These are phyloP conservation scores for Hysterangium stoloniferum DNA, from an alignment of 768 basidiomycete genomes.

Conservation along the genomic window DNA sequence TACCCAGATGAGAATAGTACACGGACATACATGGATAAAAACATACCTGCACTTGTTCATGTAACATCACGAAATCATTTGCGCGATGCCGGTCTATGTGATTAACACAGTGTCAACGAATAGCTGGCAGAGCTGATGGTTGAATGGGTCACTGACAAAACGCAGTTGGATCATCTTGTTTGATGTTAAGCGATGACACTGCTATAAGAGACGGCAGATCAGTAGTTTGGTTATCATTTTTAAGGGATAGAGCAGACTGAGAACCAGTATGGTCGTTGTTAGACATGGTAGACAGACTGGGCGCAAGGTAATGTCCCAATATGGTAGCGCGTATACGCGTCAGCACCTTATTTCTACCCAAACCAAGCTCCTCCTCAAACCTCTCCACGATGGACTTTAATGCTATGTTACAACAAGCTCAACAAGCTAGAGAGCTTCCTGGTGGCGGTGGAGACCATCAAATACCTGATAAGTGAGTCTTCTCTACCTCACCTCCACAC, in stretches of 20 bases:
- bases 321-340: conserved; percentile 29
- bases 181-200: neutral
- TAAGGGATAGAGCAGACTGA: neutral
- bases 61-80: conserved; percentile 77
- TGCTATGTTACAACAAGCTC: conserved; percentile 28
- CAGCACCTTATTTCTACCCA: conserved; percentile 23
- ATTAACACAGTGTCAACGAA: conserved; percentile 9
- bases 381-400: conserved; percentile 23
- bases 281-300: conserved; percentile 1
- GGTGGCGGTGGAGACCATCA: conserved; percentile 39
- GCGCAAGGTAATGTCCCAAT: conserved; percentile 2
- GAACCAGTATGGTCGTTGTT: neutral
- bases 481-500: conserved; percentile 5
- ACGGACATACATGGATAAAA: neutral
- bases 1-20: conserved; percentile 25
- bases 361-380: conserved; percentile 1
- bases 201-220: neutral
- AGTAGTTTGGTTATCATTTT: neutral
- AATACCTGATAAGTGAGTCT: conserved; percentile 68
- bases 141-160: neutral
- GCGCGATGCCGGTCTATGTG: conserved; percentile 33
- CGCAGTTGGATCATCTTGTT: conserved; percentile 6
- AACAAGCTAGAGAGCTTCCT: conserved; percentile 26
- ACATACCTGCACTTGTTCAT: conserved; percentile 79
- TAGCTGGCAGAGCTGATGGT: neutral